phyloP scores from a whole-genome alignment of 805 yeast genomes.

The Metschnikowia gruessii region DNA sequence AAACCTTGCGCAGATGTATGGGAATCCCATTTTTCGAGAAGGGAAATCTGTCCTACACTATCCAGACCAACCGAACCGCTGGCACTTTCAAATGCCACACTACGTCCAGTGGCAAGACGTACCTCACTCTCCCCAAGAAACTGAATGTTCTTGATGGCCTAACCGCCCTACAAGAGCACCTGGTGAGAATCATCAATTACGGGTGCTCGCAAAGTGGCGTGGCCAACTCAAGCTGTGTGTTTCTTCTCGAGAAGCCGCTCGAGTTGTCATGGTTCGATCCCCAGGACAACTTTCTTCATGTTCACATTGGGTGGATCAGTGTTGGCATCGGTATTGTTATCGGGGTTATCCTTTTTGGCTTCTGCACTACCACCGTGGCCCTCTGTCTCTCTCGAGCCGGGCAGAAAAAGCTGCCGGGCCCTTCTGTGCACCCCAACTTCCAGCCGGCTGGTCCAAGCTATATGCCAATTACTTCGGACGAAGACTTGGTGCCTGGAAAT shows the following conservation, averaged over 20 bases:
- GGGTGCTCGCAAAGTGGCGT: constrained; percentile 50
- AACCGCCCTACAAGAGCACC: constrained; percentile 46
- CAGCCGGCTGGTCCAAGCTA: constrained; percentile 28
- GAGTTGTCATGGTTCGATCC: constrained; percentile 57
- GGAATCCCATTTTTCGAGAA: constrained; percentile 12
- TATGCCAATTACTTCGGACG: constrained; percentile 38
- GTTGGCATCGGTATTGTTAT: constrained; percentile 62
- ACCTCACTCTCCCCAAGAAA: constrained; percentile 10
- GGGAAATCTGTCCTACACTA: constrained; percentile 6
- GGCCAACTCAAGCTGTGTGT: constrained; percentile 48
- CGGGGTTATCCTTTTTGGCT: constrained; percentile 48
- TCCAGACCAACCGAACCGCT: constrained; percentile 16
- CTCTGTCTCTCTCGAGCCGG: constrained; percentile 15
- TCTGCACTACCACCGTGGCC: constrained; percentile 20
- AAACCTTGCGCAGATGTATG: constrained; percentile 48
- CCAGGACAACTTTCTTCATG: constrained; percentile 45
- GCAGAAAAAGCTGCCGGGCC: constrained; percentile 2
- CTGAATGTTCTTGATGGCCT: constrained; percentile 1
- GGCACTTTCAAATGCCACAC: constrained; percentile 15
- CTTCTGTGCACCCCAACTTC: constrained; percentile 8
- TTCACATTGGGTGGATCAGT: constrained; percentile 66
- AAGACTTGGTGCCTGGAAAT: constrained; percentile 19
- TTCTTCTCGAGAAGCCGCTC: constrained; percentile 66
- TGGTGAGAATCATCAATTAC: constrained; percentile 54
- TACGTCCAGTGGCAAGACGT: constrained; percentile 15